Percentiles rank a stretch among this genome's conserved stretches.
Evolutionary conservation across 1,139 yeast species (phyloP).

Genomic region (Pichia sp.): DNA sequence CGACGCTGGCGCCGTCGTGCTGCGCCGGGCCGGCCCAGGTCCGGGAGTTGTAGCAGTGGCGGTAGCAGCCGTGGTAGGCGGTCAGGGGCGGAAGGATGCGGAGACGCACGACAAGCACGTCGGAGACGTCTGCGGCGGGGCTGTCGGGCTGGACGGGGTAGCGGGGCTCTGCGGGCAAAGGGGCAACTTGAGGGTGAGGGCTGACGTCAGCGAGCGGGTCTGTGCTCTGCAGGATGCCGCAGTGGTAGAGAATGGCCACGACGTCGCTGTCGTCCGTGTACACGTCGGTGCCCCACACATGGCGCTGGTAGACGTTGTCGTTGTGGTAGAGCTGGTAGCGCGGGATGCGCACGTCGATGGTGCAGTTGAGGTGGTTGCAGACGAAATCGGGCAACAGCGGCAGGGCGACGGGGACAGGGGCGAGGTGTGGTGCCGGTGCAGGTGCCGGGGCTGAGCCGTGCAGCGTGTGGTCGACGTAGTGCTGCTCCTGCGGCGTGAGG

Average conservation of each 20-base stretch:
- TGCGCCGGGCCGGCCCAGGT: constrained; percentile 46
- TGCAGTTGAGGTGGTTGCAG: constrained; percentile 52
- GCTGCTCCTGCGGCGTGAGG: constrained; percentile 35
- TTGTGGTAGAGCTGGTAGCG: constrained; percentile 36
- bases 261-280: constrained; percentile 93
- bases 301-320: constrained; percentile 44
- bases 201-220: no score
- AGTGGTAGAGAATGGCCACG: constrained; percentile 66
- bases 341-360: constrained; percentile 65
- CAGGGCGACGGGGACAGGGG: constrained; percentile 33
- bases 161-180: no score
- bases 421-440: no score
- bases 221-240: constrained; percentile 50
- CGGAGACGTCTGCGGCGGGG: constrained; percentile 22
- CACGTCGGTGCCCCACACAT: constrained; percentile 87
- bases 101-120: constrained; percentile 67
- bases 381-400: constrained; percentile 41
- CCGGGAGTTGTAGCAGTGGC: constrained; percentile 70
- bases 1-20: constrained; percentile 69
- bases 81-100: constrained; percentile 65
- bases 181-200: no score
- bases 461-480: constrained; percentile 24
- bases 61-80: constrained; percentile 56
- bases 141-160: constrained; percentile 6
- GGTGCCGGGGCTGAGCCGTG: neutral